A percentile compares a stretch with the other conserved stretches of the same genome.
Conservation (phyloP, 352 stramenopile genomes). For the Phytophthora lateralis region DNA sequence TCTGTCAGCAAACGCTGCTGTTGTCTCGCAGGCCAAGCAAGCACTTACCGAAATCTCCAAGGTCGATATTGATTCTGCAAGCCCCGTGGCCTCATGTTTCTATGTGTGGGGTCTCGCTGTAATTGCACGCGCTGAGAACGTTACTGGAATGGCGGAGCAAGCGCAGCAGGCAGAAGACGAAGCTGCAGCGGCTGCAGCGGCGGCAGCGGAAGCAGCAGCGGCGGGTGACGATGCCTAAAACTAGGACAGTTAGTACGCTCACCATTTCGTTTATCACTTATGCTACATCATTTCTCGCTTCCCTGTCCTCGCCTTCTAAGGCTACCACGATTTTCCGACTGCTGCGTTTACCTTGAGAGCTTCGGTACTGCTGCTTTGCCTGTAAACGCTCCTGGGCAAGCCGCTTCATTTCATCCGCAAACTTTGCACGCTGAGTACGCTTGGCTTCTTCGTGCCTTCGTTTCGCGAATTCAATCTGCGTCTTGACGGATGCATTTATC, state of each 20-base stretch:
- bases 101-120: conserved; percentile 62
- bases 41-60: conserved; percentile 51
- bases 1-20: conserved; percentile 21
- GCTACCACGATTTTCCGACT: conserved; percentile 25
- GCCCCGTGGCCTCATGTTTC: conserved; percentile 50
- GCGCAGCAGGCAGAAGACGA: conserved; percentile 50
- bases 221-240: conserved; percentile 20
- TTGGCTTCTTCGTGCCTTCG: conserved; percentile 25
- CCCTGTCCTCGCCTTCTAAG: conserved; percentile 5
- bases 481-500: conserved; percentile 22
- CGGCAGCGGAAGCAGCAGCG: conserved; percentile 16
- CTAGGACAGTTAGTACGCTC: not conserved
- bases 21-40: conserved; percentile 45
- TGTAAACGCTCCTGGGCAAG: conserved; percentile 30
- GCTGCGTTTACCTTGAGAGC: conserved; percentile 1
- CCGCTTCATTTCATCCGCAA: conserved; percentile 38
- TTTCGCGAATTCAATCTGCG: conserved; percentile 16
- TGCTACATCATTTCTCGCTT: conserved; percentile 9
- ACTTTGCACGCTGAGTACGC: conserved; percentile 23
- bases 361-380: conserved; percentile 30
- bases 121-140: conserved; percentile 54
- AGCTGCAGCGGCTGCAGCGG: conserved; percentile 23
- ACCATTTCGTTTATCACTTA: not conserved
- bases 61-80: conserved; percentile 54
- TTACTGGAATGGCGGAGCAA: conserved; percentile 48